These are phyloP conservation scores for Suillus subalutaceus DNA, from an alignment of 768 basidiomycete genomes.

Conservation along the genomic window DNA sequence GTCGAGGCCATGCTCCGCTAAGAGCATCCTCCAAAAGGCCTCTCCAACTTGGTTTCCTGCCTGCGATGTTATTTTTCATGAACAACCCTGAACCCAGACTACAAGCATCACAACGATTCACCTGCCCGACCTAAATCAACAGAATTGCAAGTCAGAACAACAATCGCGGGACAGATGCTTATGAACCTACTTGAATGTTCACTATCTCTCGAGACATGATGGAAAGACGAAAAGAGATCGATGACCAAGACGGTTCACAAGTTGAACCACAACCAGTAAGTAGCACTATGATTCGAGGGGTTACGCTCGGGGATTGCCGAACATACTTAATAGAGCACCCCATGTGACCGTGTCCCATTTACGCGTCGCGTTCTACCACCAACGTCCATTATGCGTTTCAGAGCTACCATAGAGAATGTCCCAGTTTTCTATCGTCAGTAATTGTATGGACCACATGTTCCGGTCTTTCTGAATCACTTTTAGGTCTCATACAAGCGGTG, in stretches of 20 bases:
- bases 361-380: constrained; percentile 16
- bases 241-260: constrained; percentile 8
- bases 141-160: constrained; percentile 9
- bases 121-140: constrained; percentile 66
- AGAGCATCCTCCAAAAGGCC: constrained; percentile 86
- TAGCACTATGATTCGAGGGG: constrained; percentile 1
- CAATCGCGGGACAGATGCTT: background rate
- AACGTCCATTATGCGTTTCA: constrained; percentile 58
- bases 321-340: background rate
- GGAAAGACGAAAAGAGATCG: constrained; percentile 20
- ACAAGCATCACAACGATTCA: constrained; percentile 26
- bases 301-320: background rate
- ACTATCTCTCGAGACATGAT: constrained; percentile 80
- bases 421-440: constrained; percentile 55
- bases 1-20: constrained; percentile 85
- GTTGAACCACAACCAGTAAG: background rate
- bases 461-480: constrained; percentile 14
- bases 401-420: constrained; percentile 61
- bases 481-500: constrained; percentile 79
- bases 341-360: constrained; percentile 30
- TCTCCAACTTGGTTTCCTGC: constrained; percentile 83
- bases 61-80: constrained; percentile 34
- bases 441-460: background rate
- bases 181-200: constrained; percentile 67
- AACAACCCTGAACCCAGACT: background rate